Percentiles rank a stretch among this genome's conserved stretches.
Evolutionary conservation across 306 rosid genomes (phyloP).

Genomic region (Cucumis melo): DNA sequence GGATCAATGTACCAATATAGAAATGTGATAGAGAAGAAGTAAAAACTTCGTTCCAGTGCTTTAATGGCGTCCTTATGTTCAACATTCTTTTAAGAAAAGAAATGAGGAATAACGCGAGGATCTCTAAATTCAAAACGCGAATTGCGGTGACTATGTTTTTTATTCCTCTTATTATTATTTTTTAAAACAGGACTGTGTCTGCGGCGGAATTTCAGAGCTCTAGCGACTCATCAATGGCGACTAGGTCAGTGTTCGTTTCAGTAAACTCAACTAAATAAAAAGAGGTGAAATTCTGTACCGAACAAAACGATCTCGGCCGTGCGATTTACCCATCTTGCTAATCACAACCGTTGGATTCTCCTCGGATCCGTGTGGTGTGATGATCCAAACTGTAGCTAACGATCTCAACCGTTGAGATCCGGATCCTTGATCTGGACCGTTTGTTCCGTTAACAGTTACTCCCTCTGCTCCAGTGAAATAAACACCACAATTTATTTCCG

Average conservation of each 20-base stretch:
- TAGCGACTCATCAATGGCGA: constrained; percentile 68
- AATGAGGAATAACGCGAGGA: neutral
- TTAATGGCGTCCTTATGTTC: neutral
- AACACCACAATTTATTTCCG: neutral
- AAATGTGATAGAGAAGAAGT: neutral
- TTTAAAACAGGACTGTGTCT: constrained; percentile 26
- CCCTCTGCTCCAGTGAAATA: neutral
- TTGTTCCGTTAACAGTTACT: constrained; percentile 37
- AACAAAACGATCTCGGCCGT: constrained; percentile 24
- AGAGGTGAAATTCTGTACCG: neutral
- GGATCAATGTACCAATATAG: neutral
- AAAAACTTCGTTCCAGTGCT: neutral
- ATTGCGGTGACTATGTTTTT: neutral
- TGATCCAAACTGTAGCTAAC: constrained; percentile 5
- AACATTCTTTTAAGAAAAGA: neutral
- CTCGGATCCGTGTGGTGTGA: neutral
- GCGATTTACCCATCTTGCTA: neutral
- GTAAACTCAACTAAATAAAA: neutral
- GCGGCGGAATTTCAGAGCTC: constrained; percentile 48
- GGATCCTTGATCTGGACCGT: constrained; percentile 55
- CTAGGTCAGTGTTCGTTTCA: constrained; percentile 25
- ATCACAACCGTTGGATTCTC: constrained; percentile 23
- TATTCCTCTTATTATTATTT: neutral
- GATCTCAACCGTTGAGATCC: constrained; percentile 45
- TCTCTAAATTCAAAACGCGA: neutral